A percentile compares a stretch with the other conserved stretches of the same genome.
phyloP scores from a whole-genome alignment of 2,329 filamentous ascomycete genomes.

The Akanthomyces muscarius region DNA sequence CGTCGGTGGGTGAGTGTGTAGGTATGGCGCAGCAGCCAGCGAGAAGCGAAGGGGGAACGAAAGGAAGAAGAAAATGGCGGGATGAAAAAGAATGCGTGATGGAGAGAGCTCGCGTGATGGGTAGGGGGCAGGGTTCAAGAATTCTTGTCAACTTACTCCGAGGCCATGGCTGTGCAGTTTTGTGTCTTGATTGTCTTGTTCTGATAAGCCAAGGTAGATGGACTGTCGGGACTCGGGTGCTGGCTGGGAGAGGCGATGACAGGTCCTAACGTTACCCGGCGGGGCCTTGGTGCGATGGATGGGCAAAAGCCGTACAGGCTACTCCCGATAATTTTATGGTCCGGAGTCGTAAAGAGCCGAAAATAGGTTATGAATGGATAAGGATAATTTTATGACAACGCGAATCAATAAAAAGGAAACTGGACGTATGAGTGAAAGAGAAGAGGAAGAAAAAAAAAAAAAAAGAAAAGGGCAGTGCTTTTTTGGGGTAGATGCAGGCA shows the following conservation, averaged over 20 bases:
- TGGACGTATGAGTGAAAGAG: neutral
- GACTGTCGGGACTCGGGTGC: neutral
- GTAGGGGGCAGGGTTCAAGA: neutral
- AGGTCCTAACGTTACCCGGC: too few relatives aligned
- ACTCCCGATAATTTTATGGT: neutral
- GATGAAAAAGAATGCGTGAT: neutral
- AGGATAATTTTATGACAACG: neutral
- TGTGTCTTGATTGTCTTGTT: neutral
- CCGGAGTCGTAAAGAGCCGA: neutral
- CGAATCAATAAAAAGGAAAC: too few relatives aligned
- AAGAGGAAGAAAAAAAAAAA: neutral
- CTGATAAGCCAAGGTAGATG: neutral
- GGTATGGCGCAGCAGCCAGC: neutral
- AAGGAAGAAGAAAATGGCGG: neutral
- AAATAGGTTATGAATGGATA: neutral
- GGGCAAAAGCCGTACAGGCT: neutral
- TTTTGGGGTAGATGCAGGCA: constrained; percentile 5
- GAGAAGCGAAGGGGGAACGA: neutral
- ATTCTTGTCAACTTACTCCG: constrained; percentile 5
- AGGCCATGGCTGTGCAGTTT: constrained; percentile 6
- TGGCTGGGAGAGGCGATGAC: neutral
- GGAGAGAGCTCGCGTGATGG: neutral
- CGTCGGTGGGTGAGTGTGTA: too few relatives aligned
- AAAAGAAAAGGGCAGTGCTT: neutral
- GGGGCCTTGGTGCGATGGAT: too few relatives aligned